Evolutionary conservation across 108 stramenopile genomes (phyloP).

Genomic region (Skeletonema costatum): DNA sequence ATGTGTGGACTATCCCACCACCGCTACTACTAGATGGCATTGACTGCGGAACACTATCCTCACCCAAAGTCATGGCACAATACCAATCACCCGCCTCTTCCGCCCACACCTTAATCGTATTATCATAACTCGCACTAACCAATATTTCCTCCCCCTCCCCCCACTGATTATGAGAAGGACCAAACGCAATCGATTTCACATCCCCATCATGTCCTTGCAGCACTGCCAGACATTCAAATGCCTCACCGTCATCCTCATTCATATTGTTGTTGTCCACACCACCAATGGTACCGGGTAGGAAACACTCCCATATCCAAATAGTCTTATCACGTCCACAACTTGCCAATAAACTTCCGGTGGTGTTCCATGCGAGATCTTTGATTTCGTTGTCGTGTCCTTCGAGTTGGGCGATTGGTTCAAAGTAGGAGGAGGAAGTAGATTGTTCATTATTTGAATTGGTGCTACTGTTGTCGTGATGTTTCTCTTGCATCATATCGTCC

Average conservation of each 20-base stretch:
- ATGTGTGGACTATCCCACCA: slow-evolving; percentile 54
- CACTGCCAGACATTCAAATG: slow-evolving; percentile 92
- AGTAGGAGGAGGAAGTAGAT: slow-evolving; percentile 21
- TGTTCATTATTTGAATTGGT: neutral
- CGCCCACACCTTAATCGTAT: slow-evolving; percentile 93
- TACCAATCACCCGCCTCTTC: slow-evolving; percentile 97
- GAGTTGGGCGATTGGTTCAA: slow-evolving; percentile 83
- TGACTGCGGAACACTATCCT: slow-evolving; percentile 8
- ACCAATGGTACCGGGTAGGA: slow-evolving; percentile 74
- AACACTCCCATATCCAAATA: slow-evolving; percentile 98
- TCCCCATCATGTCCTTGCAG: slow-evolving; percentile 95
- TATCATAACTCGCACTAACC: slow-evolving; percentile 89
- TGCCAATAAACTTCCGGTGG: slow-evolving; percentile 87
- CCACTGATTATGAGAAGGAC: slow-evolving; percentile 74
- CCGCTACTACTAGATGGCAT: neutral
- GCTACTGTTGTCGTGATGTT: neutral
- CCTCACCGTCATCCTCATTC: slow-evolving; percentile 55
- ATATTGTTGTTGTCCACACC: slow-evolving; percentile 33
- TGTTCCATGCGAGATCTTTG: slow-evolving; percentile 91
- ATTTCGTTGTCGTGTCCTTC: slow-evolving; percentile 96
- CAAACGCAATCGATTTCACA: slow-evolving; percentile 93
- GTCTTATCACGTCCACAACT: slow-evolving; percentile 97
- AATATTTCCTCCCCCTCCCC: slow-evolving; percentile 88
- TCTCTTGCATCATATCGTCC: neutral
- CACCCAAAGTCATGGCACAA: slow-evolving; percentile 74